A percentile compares a stretch with the other conserved stretches of the same genome.
These are phyloP conservation scores for Suillus bovinus DNA, from an alignment of 768 basidiomycete genomes.

Conservation along the genomic window DNA sequence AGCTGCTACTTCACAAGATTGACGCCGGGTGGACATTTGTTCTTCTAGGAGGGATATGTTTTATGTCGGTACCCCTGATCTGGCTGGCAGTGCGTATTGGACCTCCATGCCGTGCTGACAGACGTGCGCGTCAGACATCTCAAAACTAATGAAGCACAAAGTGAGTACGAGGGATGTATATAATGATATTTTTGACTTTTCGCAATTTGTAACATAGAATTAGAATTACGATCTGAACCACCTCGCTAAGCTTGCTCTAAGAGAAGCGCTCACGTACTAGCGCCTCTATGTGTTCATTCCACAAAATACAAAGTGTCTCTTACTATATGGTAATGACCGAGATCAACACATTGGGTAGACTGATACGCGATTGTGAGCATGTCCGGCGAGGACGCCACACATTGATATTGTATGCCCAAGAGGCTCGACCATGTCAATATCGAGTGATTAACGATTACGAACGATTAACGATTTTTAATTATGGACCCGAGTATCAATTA, in stretches of 20 bases:
- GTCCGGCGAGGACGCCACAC: too few species aligned
- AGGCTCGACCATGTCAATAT: too few species aligned
- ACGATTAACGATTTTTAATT: too few species aligned
- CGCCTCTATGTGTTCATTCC: neutral
- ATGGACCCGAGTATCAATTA: too few species aligned
- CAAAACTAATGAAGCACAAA: too few species aligned
- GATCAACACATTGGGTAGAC: neutral
- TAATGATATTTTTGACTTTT: neutral
- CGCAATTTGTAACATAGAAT: neutral
- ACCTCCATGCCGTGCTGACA: constrained; percentile 48
- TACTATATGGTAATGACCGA: neutral
- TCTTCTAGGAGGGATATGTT: constrained; percentile 49
- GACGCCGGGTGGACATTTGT: constrained; percentile 66
- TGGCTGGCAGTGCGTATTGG: constrained; percentile 52
- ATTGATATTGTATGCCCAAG: too few species aligned
- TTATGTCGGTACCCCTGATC: constrained; percentile 42
- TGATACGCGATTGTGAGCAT: too few species aligned
- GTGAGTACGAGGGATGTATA: neutral
- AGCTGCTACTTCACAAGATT: constrained; percentile 55
- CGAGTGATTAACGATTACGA: too few species aligned
- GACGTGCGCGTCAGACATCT: constrained; percentile 8
- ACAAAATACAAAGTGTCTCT: neutral
- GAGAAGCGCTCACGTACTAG: neutral
- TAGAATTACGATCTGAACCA: neutral
- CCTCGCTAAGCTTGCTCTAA: neutral